phyloP scores from a whole-genome alignment of 306 rosid species.

The Herpetospermum pedunculosum region DNA sequence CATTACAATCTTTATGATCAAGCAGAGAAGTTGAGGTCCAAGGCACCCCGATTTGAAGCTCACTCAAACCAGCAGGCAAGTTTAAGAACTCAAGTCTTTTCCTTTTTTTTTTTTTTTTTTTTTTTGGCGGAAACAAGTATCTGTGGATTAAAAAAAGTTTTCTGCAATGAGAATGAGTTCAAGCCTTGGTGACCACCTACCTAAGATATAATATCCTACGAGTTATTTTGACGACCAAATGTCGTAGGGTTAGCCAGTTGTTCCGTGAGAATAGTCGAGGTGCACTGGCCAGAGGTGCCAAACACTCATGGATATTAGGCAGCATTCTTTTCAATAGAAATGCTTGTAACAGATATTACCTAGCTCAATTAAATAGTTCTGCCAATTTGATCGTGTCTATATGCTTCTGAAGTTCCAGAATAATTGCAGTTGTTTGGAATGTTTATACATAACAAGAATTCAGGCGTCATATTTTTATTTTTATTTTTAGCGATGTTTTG shows the following conservation, averaged over 20 bases:
- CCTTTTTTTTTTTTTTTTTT: background rate
- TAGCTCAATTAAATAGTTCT: background rate
- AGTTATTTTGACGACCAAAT: too few species aligned
- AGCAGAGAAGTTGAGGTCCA: constrained; percentile 96
- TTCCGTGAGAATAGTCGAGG: too few species aligned
- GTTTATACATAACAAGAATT: background rate
- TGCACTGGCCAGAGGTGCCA: too few species aligned
- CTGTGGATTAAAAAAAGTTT: background rate
- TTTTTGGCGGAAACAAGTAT: background rate
- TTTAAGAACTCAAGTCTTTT: background rate
- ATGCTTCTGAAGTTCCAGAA: background rate
- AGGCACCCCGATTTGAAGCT: constrained; percentile 98
- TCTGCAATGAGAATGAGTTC: too few species aligned
- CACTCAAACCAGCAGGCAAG: constrained; percentile 96
- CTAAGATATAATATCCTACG: too few species aligned
- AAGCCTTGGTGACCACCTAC: too few species aligned
- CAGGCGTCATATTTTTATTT: background rate
- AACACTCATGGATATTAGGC: too few species aligned
- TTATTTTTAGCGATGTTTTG: background rate
- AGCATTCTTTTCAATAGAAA: background rate
- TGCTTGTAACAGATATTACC: background rate
- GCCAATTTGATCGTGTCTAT: background rate
- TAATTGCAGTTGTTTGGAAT: background rate
- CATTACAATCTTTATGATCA: constrained; percentile 88
- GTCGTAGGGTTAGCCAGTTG: too few species aligned